These are phyloP conservation scores for Verruconis gallopava DNA, from an alignment of 2,329 filamentous ascomycete genomes.

Conservation along the genomic window DNA sequence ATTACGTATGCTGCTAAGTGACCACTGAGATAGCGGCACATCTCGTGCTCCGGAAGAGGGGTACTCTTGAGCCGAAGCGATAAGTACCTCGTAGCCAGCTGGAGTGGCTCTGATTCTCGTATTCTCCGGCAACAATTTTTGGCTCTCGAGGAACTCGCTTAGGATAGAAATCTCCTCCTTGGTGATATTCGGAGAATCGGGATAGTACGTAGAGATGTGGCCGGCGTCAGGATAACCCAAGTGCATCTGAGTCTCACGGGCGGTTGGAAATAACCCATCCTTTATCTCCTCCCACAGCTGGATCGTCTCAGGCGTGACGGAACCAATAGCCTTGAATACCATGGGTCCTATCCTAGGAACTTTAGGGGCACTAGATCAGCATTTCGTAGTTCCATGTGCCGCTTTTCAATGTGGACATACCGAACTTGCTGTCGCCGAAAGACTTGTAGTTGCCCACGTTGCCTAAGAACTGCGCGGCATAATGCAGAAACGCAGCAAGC, in stretches of 20 bases:
- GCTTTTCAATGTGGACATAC: too few relatives aligned
- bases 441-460: conserved; percentile 42
- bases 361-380: too few relatives aligned
- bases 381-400: too few relatives aligned
- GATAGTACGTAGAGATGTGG: conserved; percentile 38
- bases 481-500: conserved; percentile 27
- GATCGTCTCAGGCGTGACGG: conserved; percentile 25
- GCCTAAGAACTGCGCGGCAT: conserved; percentile 37
- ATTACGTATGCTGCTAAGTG: conserved; percentile 16
- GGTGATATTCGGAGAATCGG: conserved; percentile 34
- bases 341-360: conserved; percentile 32
- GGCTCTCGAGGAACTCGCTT: conserved; percentile 33
- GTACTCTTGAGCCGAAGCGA: conserved; percentile 32
- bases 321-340: conserved; percentile 32
- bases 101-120: conserved; percentile 33
- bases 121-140: conserved; percentile 36
- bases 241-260: conserved; percentile 30
- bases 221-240: conserved; percentile 36
- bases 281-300: conserved; percentile 32
- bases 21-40: conserved; percentile 32
- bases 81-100: conserved; percentile 34
- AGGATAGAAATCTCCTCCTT: conserved; percentile 34
- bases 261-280: conserved; percentile 31
- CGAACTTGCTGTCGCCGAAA: conserved; percentile 38
- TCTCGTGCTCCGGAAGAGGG: conserved; percentile 29